Conservation (phyloP, 1,139 yeast genomes). For the Blastobotrys malaysiensis region DNA sequence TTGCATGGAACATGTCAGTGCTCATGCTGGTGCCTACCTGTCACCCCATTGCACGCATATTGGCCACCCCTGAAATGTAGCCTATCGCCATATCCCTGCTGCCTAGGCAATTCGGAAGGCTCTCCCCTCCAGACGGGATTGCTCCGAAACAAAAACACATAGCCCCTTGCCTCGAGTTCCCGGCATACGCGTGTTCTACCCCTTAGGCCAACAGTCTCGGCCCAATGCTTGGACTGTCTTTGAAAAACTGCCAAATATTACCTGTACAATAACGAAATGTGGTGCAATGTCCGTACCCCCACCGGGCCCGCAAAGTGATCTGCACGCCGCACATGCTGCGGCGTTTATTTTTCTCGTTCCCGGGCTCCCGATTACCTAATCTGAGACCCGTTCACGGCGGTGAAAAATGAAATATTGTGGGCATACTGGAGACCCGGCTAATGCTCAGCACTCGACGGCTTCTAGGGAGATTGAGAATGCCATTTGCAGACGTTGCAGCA, state of each 20-base stretch:
- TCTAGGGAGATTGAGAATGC: neutral
- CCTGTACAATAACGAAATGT: too few species aligned
- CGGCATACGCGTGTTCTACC: neutral
- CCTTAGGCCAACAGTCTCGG: too few species aligned
- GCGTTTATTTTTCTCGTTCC: too few species aligned
- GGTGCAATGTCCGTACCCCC: too few species aligned
- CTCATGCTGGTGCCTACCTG: neutral
- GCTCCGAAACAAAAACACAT: neutral
- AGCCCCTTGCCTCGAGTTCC: too few species aligned
- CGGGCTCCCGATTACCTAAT: neutral
- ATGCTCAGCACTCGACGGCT: neutral
- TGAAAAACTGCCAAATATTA: neutral
- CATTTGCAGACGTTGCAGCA: constrained; percentile 33
- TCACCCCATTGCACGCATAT: neutral
- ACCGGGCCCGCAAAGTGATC: neutral
- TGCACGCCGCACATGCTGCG: neutral
- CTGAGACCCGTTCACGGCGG: neutral
- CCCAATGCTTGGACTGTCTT: too few species aligned
- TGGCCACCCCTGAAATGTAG: neutral
- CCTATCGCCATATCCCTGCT: neutral
- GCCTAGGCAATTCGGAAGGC: too few species aligned
- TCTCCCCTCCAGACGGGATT: neutral
- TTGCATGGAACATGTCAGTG: neutral
- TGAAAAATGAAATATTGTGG: neutral
- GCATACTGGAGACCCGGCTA: neutral